Conservation (phyloP, 345 rosid genomes). For the Excoecaria cochinchinensis region DNA sequence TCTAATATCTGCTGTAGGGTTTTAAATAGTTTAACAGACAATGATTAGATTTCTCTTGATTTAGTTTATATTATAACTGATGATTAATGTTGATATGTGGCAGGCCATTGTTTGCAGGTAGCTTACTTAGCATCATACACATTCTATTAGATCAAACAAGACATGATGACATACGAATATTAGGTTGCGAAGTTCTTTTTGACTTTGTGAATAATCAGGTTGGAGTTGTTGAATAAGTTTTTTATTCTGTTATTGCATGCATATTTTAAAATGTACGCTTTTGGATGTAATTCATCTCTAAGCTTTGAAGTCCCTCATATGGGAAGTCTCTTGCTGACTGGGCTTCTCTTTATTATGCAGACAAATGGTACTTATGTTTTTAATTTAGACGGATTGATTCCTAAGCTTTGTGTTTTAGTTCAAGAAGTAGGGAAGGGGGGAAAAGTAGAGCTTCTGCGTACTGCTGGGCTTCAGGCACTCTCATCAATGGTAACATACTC, state of each 20-base stretch:
- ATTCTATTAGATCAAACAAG: conserved; percentile 66
- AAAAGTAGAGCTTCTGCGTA: conserved; percentile 34
- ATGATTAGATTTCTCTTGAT: neutral
- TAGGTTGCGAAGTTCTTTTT: conserved; percentile 66
- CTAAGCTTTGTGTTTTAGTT: conserved; percentile 60
- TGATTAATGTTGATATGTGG: conserved; percentile 14
- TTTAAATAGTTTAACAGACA: neutral
- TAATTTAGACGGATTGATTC: conserved; percentile 67
- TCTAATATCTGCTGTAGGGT: neutral
- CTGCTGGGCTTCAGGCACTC: conserved; percentile 70
- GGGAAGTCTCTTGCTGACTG: conserved; percentile 16
- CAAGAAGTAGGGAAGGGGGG: conserved; percentile 58
- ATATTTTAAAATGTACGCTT: neutral
- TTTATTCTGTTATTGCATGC: conserved; percentile 2
- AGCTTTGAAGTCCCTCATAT: neutral
- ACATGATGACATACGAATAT: conserved; percentile 48
- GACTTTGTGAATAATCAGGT: conserved; percentile 78
- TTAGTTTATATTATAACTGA: conserved; percentile 1
- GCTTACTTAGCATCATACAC: conserved; percentile 68
- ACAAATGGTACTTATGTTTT: conserved; percentile 65
- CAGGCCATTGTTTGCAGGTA: conserved; percentile 75
- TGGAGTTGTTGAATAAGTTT: conserved; percentile 21
- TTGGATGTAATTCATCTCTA: neutral
- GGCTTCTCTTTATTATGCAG: conserved; percentile 35
- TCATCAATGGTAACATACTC: conserved; percentile 53